Base-by-base conservation (phyloP, 2,329 filamentous ascomycete species). In the Monosporascus sp. region DNA sequence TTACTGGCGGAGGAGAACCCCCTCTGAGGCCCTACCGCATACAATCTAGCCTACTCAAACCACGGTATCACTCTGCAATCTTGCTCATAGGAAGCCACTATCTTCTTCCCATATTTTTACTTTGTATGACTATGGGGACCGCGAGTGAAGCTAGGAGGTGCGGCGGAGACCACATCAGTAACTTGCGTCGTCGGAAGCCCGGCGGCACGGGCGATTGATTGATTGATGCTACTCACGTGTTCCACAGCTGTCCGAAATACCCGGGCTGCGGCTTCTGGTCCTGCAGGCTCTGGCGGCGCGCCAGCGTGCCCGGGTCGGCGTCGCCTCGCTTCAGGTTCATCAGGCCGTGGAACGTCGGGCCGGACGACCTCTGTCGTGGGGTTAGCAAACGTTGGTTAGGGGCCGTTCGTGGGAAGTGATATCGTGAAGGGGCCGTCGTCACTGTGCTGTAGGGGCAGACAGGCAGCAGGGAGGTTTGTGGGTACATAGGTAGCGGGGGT, bases 211-310 rank as follows among this genome's bases (percentile, higher is more conserved):
- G 31, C 9, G 11, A 35, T 35, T 35, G 31, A 35, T 14, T 35
- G 31, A 35, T 35, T 14, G 11, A 35, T 5, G 9, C 31, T 35
- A 63, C 77, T 50, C 67, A 83, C 80, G 76, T 81, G 60, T 81
- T 74, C 77, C 82, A 84, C 70, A 82, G 74, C 56, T 75, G 72
- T 51, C 77, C 77, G 50, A 83, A 69, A 57, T 83, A 68, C 41
- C 80, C 80, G 1, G 73, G 63, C 49, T 72, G 67, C 15, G 72
- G 72, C 54, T 74, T 73, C 63, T 83, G 80, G 53, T 84, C 81
- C 31, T 72, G 73, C 60, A 83, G 70, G 62, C 79, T 82, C 62
- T 78, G 74, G 6, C 81, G 78, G 15, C 80, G 76, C n/a, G 76
- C 74, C 2, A 71, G 45, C 2, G 66, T 65, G 38, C 54, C 60